These are phyloP conservation scores for Cladosporium sp. DNA, from an alignment of 2,329 filamentous ascomycete species.

Conservation along the genomic window DNA sequence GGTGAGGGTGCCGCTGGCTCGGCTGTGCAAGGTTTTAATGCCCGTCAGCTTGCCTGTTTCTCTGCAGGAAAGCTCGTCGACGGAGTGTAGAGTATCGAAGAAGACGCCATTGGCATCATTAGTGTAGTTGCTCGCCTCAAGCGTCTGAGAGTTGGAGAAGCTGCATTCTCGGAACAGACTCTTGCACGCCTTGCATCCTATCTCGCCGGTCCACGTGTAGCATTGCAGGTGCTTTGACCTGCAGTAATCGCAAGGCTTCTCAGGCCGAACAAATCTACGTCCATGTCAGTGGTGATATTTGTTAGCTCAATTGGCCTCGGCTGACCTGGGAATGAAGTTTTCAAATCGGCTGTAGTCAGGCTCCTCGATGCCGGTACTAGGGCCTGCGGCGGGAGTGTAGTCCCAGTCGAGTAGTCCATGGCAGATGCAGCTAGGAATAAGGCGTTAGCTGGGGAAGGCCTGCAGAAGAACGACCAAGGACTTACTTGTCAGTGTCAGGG, in stretches of 20 bases:
- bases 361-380: constrained; percentile 12
- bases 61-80: constrained; percentile 38
- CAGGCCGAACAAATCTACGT: constrained; percentile 36
- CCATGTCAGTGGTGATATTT: constrained; percentile 1
- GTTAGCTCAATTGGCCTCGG: background rate
- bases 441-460: no score
- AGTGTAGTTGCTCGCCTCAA: constrained; percentile 25
- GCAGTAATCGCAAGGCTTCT: constrained; percentile 46
- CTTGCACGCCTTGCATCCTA: constrained; percentile 44
- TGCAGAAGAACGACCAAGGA: background rate
- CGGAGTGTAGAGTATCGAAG: constrained; percentile 45
- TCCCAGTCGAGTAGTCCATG: constrained; percentile 19
- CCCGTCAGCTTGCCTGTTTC: constrained; percentile 34
- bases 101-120: constrained; percentile 29
- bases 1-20: constrained; percentile 16
- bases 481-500: constrained; percentile 12
- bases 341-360: constrained; percentile 41
- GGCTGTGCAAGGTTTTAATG: constrained; percentile 33
- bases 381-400: constrained; percentile 4
- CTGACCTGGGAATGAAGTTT: constrained; percentile 39
- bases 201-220: constrained; percentile 38
- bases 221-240: constrained; percentile 44
- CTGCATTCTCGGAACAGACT: constrained; percentile 47
- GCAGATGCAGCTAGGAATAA: constrained; percentile 16
- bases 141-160: constrained; percentile 34